Percentiles rank a stretch among this genome's conserved stretches.
phyloP scores from a whole-genome alignment of 352 stramenopile genomes.

The Globisporangium takayamanum region DNA sequence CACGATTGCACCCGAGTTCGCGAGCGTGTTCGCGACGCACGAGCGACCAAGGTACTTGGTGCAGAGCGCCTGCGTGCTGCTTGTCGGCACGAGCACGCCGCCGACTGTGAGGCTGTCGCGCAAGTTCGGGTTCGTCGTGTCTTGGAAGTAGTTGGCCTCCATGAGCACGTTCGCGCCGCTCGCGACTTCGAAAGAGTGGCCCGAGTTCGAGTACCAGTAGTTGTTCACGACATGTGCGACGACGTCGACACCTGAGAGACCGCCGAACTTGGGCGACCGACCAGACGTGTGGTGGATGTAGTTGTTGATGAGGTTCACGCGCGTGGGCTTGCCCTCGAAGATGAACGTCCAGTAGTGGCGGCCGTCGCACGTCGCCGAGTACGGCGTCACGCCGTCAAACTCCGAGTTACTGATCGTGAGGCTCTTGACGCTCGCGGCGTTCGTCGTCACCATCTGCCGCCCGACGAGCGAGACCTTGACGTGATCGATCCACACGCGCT shows the following conservation, averaged over 20 bases:
- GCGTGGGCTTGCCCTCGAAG: conserved; percentile 22
- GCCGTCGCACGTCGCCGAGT: conserved; percentile 26
- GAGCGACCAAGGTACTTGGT: too few relatives aligned
- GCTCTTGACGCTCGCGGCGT: conserved; percentile 21
- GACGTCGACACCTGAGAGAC: conserved; percentile 8
- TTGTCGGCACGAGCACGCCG: too few relatives aligned
- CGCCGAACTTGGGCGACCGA: conserved; percentile 23
- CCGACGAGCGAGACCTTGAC: conserved; percentile 22
- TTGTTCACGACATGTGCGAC: conserved; percentile 17
- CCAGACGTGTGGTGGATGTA: conserved; percentile 31
- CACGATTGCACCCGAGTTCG: too few relatives aligned
- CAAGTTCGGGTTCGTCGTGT: too few relatives aligned
- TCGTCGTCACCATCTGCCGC: conserved; percentile 28
- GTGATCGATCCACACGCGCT: conserved; percentile 37
- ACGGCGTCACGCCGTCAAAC: conserved; percentile 26
- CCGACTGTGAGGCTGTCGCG: too few relatives aligned
- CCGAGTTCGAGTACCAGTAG: conserved; percentile 18
- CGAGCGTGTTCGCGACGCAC: too few relatives aligned
- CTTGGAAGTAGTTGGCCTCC: conserved; percentile 3
- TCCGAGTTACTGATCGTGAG: conserved; percentile 32
- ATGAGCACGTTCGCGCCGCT: conserved; percentile 11
- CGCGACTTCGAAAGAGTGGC: conserved; percentile 17
- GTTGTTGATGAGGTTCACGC: conserved; percentile 30
- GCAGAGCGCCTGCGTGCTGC: too few relatives aligned
- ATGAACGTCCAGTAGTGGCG: conserved; percentile 35